Percentiles rank a stretch among this genome's conserved stretches.
Conservation (phyloP, 305 asterid genomes). For the Coffea humblotiana region DNA sequence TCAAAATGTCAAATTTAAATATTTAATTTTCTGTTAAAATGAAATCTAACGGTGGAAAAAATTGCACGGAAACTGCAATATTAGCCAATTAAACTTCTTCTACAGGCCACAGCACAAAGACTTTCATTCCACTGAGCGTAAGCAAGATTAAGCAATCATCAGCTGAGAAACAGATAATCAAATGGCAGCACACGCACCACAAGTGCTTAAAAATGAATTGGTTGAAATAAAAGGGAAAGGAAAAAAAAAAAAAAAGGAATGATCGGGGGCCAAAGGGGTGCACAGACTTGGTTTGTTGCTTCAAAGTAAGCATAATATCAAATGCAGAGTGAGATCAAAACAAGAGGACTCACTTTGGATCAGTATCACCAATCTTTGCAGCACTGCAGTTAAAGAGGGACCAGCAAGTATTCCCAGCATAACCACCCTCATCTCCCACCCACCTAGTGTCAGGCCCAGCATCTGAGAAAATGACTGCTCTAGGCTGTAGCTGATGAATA, state of each 20-base stretch:
- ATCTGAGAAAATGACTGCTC: conserved; percentile 76
- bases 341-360: conserved; percentile 52
- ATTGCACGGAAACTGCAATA: not conserved
- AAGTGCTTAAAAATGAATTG: not conserved
- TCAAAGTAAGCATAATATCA: not conserved
- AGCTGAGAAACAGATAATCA: not conserved
- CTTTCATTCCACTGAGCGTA: not conserved
- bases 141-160: not conserved
- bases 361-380: conserved; percentile 55
- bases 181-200: not conserved
- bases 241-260: too few species aligned
- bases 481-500: conserved; percentile 84
- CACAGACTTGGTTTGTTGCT: not conserved
- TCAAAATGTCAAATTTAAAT: not conserved
- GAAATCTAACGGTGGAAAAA: not conserved
- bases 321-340: conserved; percentile 3
- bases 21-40: too few species aligned
- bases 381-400: conserved; percentile 72
- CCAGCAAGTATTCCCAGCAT: conserved; percentile 85
- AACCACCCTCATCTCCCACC: conserved; percentile 86
- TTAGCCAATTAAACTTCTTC: not conserved
- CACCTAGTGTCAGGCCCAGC: conserved; percentile 92
- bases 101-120: not conserved
- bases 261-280: not conserved
- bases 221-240: not conserved